Evolutionary conservation across 345 rosid species (phyloP).

Genomic region (Sonneratia alba): DNA sequence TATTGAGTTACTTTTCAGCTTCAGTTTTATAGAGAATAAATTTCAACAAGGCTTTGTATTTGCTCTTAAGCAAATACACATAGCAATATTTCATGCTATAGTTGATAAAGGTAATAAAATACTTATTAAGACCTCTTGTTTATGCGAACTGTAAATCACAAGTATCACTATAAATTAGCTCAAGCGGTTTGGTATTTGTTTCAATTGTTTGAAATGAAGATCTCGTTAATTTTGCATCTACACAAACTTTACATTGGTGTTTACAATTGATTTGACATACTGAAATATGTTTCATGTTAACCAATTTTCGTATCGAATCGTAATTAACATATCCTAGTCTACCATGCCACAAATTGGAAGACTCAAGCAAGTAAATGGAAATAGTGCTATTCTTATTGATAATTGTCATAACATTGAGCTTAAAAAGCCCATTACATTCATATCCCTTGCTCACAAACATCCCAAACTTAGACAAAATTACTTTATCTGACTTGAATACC

Average conservation of each 20-base stretch:
- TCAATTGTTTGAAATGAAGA: background rate
- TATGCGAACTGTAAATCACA: background rate
- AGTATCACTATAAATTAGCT: background rate
- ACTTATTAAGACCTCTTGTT: background rate
- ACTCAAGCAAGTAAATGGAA: background rate
- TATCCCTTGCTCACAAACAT: too few species aligned
- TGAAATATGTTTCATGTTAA: background rate
- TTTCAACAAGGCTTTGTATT: too few species aligned
- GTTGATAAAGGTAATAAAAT: background rate
- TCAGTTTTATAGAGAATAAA: too few species aligned
- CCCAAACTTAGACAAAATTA: too few species aligned
- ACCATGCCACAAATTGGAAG: background rate
- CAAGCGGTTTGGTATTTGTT: background rate
- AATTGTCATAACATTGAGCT: background rate
- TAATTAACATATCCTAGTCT: slow-evolving; percentile 1
- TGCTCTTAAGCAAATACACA: background rate
- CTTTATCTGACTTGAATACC: too few species aligned
- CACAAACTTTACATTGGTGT: background rate
- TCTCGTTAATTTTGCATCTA: background rate
- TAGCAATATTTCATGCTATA: background rate
- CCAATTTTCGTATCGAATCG: background rate
- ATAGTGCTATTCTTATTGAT: background rate
- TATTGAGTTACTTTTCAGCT: too few species aligned
- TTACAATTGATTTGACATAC: background rate
- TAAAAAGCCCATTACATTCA: background rate